Base-by-base conservation (phyloP, 2,329 filamentous ascomycete species). In the Trichophaea hybrida region DNA sequence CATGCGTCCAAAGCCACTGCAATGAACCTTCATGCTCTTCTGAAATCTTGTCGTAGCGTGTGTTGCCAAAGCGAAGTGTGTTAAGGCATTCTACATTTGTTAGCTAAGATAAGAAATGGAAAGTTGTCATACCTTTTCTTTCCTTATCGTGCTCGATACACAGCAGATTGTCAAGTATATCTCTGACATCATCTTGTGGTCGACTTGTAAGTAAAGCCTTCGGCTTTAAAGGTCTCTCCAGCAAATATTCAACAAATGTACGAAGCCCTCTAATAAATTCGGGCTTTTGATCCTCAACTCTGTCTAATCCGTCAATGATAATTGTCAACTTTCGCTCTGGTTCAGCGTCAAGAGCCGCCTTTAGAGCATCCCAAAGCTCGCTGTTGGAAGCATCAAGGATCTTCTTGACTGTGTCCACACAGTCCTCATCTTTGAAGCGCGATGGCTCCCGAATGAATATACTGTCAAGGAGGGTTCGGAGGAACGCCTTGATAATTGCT, bases 71-170 rank as follows among this genome's bases (percentile, higher is more conserved):
- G 15, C 15, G 6, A 6, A 48, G n/a, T n/a, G n/a, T n/a, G n/a
- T n/a, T n/a, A n/a, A n/a, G n/a, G n/a, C n/a, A n/a, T n/a, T n/a
- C n/a, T 8, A 48, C 6, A 17, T 13, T 8, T 8, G 8, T 13
- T 8, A 48, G 10, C 12, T 48, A 6, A 8, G 12, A 48, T 17
- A 48, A 17, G 6, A 8, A 48, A 13, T 17, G 15, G 15, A 8
- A 17, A 6, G 44, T 48, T 48, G 15, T 10, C 7, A 48, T 13
- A 48, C 44, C 44, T 48, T 48, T 8, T 48, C 44, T 48, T 48
- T 48, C 44, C 24, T 48, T 48, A 48, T 48, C 52, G 24, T 55
- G 40, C 13, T 55, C 52, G 24, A 55, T 55, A 17, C 44, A 17
- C 12, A 17, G 6, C 44, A 17, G 6, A 7, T 17, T n/a, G n/a